Evolutionary conservation across 140 eudicot genomes (phyloP).

Genomic region (Bidens hawaiensis): DNA sequence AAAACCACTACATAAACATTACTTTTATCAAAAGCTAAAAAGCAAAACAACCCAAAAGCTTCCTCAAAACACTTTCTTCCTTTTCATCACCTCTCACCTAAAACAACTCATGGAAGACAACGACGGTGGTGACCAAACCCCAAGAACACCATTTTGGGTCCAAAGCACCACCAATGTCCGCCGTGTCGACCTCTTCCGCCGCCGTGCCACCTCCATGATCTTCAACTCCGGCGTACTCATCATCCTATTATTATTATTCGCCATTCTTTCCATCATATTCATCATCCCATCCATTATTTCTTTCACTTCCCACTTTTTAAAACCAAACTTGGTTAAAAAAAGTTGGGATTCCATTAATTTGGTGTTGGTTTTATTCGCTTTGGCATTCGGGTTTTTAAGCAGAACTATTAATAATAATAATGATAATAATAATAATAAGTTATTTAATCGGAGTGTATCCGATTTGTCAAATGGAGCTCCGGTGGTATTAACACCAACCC

Average conservation of each 20-base stretch:
- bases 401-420: slow-evolving; percentile 49
- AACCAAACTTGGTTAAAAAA: slow-evolving; percentile 56
- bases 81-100: background rate
- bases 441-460: slow-evolving; percentile 29
- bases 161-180: slow-evolving; percentile 64
- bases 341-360: slow-evolving; percentile 84
- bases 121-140: slow-evolving; percentile 45
- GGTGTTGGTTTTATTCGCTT: slow-evolving; percentile 67
- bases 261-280: slow-evolving; percentile 44
- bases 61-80: slow-evolving; percentile 4
- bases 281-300: slow-evolving; percentile 58
- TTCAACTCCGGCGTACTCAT: slow-evolving; percentile 72
- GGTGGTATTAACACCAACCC: slow-evolving; percentile 31
- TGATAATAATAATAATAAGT: slow-evolving; percentile 25
- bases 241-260: slow-evolving; percentile 42
- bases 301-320: slow-evolving; percentile 38
- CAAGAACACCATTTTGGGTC: slow-evolving; percentile 68
- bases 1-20: background rate
- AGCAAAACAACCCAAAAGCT: slow-evolving; percentile 21
- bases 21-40: slow-evolving; percentile 26
- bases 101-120: slow-evolving; percentile 50
- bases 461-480: slow-evolving; percentile 24
- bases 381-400: slow-evolving; percentile 75
- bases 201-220: slow-evolving; percentile 49
- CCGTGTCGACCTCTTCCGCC: no score